Conservation (phyloP, 208 protist genomes). For the Trypanosoma cruzi region DNA sequence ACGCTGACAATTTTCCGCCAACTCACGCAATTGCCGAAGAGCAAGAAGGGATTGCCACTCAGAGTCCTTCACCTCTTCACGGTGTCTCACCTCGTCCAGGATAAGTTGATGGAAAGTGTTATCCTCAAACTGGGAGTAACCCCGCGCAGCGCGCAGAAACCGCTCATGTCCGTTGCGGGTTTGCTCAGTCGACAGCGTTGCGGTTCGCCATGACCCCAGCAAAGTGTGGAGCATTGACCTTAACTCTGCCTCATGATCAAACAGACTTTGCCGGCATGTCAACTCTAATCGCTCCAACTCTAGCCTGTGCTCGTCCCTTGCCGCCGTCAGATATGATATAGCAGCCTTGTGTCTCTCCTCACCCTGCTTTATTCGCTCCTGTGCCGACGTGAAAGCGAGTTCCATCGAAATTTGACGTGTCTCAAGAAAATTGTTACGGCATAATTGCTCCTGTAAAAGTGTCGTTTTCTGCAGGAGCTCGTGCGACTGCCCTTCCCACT, state of each 20-base stretch:
- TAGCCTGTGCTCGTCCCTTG: not conserved
- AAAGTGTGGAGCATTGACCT: not conserved
- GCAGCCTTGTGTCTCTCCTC: not conserved
- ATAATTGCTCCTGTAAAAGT: not conserved
- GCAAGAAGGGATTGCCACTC: not conserved
- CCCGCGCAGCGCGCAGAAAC: not conserved
- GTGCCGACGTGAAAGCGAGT: not conserved
- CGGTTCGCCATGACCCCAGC: not conserved
- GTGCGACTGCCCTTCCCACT: conserved; percentile 3
- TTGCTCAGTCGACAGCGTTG: not conserved
- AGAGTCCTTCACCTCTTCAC: not conserved
- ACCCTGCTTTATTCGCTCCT: not conserved
- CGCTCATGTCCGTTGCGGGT: not conserved
- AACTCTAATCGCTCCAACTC: conserved; percentile 1
- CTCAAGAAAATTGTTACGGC: conserved; percentile 8
- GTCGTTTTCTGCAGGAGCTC: not conserved
- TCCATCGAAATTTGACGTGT: not conserved
- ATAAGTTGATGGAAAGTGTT: not conserved
- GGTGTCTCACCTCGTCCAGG: conserved; percentile 2
- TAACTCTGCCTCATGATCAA: not conserved
- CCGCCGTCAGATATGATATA: not conserved
- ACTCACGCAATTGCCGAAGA: not conserved
- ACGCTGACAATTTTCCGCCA: not conserved
- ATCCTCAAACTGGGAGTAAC: not conserved
- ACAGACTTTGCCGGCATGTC: not conserved